These are phyloP conservation scores for Pholiota adiposa DNA, from an alignment of 1,284 basidiomycete species.

Conservation along the genomic window DNA sequence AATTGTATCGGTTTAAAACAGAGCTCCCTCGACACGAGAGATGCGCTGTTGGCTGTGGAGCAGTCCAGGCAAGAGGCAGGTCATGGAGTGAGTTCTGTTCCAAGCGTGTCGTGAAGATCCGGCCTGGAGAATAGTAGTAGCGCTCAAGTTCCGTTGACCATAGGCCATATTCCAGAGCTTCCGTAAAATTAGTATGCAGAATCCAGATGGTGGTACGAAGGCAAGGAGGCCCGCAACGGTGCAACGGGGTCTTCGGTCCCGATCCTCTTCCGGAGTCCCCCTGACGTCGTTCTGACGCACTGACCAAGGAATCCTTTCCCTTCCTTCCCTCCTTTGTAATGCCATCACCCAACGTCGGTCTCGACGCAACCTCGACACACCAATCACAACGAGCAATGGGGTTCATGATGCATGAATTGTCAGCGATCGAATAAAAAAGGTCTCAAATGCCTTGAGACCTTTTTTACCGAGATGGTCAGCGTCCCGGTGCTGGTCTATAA, in stretches of 20 bases:
- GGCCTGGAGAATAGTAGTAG: too few relatives aligned
- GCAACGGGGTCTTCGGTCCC: too few relatives aligned
- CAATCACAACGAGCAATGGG: not conserved
- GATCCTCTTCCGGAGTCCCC: too few relatives aligned
- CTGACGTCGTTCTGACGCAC: too few relatives aligned
- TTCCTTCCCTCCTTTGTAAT: not conserved
- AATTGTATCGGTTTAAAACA: not conserved
- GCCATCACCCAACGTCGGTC: not conserved
- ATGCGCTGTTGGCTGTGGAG: not conserved
- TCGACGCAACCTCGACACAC: not conserved
- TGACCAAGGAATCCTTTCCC: not conserved
- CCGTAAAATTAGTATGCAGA: too few relatives aligned
- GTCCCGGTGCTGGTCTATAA: not conserved
- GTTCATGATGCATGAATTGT: not conserved
- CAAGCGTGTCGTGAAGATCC: too few relatives aligned
- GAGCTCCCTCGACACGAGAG: not conserved
- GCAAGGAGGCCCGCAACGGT: too few relatives aligned
- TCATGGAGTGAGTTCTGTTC: not conserved
- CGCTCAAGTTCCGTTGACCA: not conserved
- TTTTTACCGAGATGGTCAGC: not conserved
- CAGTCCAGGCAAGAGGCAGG: not conserved
- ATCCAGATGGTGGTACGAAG: too few relatives aligned
- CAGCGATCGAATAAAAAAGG: not conserved
- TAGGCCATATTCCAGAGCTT: too few relatives aligned
- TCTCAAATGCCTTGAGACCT: not conserved